Percentiles rank a stretch among this genome's conserved stretches.
phyloP scores from a whole-genome alignment of 2,329 filamentous ascomycete genomes.

The Scedosporium aurantiacum region DNA sequence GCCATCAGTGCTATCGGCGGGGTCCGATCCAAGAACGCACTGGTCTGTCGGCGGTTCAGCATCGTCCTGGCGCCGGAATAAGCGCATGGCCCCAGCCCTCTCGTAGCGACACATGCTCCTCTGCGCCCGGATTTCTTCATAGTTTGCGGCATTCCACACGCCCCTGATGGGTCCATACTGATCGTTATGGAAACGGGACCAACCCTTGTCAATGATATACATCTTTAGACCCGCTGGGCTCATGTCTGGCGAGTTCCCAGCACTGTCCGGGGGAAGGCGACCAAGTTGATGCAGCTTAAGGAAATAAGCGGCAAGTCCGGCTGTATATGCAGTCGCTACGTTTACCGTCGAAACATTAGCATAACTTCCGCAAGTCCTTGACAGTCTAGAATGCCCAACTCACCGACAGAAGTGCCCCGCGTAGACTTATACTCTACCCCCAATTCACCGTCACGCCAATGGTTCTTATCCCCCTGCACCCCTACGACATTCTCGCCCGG shows the following conservation, averaged over 20 bases:
- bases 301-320: background rate
- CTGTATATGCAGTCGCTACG: background rate
- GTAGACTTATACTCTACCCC: background rate
- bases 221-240: background rate
- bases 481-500: background rate
- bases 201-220: background rate
- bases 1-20: background rate
- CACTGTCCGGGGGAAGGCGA: background rate
- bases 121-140: too few species aligned
- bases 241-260: background rate
- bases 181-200: background rate
- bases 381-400: background rate
- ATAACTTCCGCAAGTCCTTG: background rate
- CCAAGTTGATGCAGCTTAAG: background rate
- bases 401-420: background rate
- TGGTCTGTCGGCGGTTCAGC: background rate
- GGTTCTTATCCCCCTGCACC: background rate
- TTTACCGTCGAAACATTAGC: background rate
- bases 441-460: too few species aligned
- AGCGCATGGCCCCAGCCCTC: background rate
- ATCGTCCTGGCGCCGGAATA: background rate
- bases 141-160: background rate
- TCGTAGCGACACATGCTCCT: too few species aligned
- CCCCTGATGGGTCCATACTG: background rate
- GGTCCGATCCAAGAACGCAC: background rate